These are phyloP conservation scores for Coemansia sp. DNA, from an alignment of 192 early-diverging fungal species.

Conservation along the genomic window DNA sequence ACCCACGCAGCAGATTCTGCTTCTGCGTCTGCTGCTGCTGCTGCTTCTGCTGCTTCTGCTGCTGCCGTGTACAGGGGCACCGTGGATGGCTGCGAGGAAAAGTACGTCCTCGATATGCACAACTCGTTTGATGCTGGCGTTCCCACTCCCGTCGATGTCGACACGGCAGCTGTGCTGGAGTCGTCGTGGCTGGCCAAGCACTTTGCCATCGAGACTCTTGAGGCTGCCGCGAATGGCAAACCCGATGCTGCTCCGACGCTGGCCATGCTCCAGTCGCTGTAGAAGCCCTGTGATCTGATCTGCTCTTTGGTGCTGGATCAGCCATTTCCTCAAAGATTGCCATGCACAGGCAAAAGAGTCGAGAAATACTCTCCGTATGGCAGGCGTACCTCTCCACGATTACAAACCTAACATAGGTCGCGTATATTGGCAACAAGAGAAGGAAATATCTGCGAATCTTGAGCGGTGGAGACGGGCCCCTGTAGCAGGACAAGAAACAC, in stretches of 20 bases:
- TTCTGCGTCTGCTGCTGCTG: neutral
- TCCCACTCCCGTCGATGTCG: conserved; percentile 40
- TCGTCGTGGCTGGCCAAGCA: conserved; percentile 50
- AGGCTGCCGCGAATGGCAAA: neutral
- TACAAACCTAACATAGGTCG: too few relatives aligned
- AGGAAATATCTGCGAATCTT: too few relatives aligned
- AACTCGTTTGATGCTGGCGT: conserved; percentile 42
- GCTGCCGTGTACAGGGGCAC: conserved; percentile 51
- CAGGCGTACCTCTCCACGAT: too few relatives aligned
- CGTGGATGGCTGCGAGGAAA: conserved; percentile 37
- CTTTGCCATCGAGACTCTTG: conserved; percentile 25
- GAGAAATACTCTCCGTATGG: too few relatives aligned
- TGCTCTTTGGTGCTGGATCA: neutral
- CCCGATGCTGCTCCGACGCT: neutral
- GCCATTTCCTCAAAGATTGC: too few relatives aligned
- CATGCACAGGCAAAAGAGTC: too few relatives aligned
- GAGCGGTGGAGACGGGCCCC: too few relatives aligned
- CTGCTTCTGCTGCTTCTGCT: conserved; percentile 34
- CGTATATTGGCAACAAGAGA: too few relatives aligned
- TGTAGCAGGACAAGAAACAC: too few relatives aligned
- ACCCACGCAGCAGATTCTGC: conserved; percentile 10
- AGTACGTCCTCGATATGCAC: conserved; percentile 32
- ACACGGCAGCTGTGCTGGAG: conserved; percentile 47
- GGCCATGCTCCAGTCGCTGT: neutral
- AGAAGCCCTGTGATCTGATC: neutral